A percentile compares a stretch with the other conserved stretches of the same genome.
phyloP scores from a whole-genome alignment of 2,329 filamentous ascomycete species.

The Apiospora aurea region DNA sequence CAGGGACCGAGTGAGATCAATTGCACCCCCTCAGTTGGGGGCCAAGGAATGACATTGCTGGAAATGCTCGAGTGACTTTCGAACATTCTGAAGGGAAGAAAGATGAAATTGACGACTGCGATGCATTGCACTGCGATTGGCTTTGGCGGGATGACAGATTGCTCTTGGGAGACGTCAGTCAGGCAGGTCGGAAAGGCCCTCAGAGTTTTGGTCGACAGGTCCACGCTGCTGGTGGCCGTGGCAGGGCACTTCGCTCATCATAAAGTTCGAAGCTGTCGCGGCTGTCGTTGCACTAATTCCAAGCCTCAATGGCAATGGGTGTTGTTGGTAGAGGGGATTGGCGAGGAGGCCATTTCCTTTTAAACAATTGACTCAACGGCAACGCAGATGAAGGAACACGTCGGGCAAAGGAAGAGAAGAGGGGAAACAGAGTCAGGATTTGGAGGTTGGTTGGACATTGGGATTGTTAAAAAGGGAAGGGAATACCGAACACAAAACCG shows the following conservation, averaged over 20 bases:
- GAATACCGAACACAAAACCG: background rate
- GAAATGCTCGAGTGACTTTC: background rate
- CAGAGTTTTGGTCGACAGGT: background rate
- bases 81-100: background rate
- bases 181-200: background rate
- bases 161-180: background rate
- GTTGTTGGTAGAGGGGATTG: background rate
- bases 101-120: background rate
- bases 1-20: background rate
- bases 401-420: background rate
- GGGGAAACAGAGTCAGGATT: conserved; percentile 9
- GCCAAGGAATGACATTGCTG: background rate
- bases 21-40: background rate
- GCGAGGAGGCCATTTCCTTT: background rate
- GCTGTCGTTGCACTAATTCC: background rate
- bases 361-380: background rate
- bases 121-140: background rate
- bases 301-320: background rate
- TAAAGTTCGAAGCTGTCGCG: background rate
- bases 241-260: background rate
- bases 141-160: background rate
- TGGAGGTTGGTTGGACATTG: conserved; percentile 17
- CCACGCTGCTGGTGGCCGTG: background rate
- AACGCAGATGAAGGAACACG: background rate
- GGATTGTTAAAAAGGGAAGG: conserved; percentile 4